Percentiles rank a stretch among this genome's conserved stretches.
Conservation (phyloP, 495 filamentous ascomycete species). For the Podospora tetraspora region DNA sequence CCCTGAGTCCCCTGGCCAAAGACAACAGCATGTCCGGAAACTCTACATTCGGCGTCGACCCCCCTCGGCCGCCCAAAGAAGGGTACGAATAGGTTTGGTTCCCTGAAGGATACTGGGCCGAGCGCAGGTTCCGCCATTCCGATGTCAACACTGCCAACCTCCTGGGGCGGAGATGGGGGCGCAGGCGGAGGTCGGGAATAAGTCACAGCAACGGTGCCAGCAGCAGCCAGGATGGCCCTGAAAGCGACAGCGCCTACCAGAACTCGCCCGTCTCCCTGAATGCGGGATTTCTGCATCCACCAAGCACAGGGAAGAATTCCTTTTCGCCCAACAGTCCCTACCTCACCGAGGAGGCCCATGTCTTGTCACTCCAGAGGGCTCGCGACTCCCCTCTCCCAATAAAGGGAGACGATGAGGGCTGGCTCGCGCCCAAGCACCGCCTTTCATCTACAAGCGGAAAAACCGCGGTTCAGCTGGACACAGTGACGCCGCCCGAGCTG, state of each 20-base stretch:
- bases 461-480: neutral
- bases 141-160: constrained; percentile 5
- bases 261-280: constrained; percentile 20
- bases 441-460: neutral
- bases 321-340: constrained; percentile 24
- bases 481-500: neutral
- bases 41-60: constrained; percentile 29
- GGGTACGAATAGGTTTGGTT: constrained; percentile 54
- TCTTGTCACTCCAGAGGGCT: constrained; percentile 31
- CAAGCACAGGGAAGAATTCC: neutral
- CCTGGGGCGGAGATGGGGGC: constrained; percentile 30
- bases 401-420: constrained; percentile 13
- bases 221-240: constrained; percentile 16
- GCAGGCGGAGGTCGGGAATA: constrained; percentile 35
- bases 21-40: neutral
- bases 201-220: constrained; percentile 27
- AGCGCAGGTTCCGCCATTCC: constrained; percentile 35
- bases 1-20: neutral
- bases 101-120: constrained; percentile 51
- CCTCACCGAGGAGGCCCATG: constrained; percentile 34
- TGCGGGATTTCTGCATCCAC: constrained; percentile 3
- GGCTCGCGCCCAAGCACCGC: constrained; percentile 18
- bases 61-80: constrained; percentile 44
- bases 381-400: neutral
- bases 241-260: constrained; percentile 13